Conservation (phyloP, 179 eudicot species). For the Amaranthus tricolor region DNA sequence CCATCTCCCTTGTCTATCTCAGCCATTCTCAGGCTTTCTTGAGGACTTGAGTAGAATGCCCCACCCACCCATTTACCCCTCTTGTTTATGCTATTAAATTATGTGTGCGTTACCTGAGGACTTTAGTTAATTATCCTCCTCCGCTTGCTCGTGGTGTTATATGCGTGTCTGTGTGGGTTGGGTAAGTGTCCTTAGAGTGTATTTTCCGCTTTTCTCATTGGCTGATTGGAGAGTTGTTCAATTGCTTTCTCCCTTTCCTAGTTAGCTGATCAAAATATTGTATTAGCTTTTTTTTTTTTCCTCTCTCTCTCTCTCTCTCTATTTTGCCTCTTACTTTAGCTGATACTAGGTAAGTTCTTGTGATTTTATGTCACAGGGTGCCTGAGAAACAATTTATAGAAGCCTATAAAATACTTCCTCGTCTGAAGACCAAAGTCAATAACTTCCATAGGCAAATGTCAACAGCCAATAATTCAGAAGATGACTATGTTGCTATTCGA, state of each 20-base stretch:
- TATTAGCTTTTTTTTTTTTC: background rate
- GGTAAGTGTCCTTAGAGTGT: too few species aligned
- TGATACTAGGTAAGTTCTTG: slow-evolving; percentile 13
- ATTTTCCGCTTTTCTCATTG: background rate
- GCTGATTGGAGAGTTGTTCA: background rate
- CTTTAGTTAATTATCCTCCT: too few species aligned
- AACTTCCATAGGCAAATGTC: slow-evolving; percentile 78
- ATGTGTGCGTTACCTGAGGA: too few species aligned
- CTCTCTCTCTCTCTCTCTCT: background rate
- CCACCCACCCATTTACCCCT: too few species aligned
- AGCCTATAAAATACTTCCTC: slow-evolving; percentile 86
- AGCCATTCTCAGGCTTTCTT: too few species aligned
- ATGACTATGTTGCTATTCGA: slow-evolving; percentile 79
- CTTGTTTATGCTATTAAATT: too few species aligned
- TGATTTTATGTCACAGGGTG: slow-evolving; percentile 49
- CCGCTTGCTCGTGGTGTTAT: too few species aligned
- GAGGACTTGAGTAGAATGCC: too few species aligned
- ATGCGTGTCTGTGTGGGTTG: too few species aligned
- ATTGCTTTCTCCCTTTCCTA: background rate
- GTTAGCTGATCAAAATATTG: background rate
- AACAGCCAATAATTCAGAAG: slow-evolving; percentile 55
- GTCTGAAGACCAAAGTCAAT: slow-evolving; percentile 82
- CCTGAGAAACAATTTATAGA: slow-evolving; percentile 81
- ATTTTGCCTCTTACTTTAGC: background rate
- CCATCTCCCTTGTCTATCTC: too few species aligned